These are phyloP conservation scores for Hypoxylon fragiforme DNA, from an alignment of 495 filamentous ascomycete genomes.

Conservation along the genomic window DNA sequence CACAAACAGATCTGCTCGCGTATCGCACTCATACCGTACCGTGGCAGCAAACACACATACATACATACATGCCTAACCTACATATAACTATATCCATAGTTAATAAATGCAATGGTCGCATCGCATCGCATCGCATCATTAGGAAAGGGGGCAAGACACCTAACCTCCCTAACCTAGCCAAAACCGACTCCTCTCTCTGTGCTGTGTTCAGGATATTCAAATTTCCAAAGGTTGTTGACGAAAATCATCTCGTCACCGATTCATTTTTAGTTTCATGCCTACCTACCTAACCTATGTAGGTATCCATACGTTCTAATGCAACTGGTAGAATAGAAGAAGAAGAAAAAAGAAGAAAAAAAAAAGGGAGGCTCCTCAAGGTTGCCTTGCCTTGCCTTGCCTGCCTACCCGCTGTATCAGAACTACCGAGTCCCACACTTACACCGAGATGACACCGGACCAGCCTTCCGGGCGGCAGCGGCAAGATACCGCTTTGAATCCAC, in stretches of 20 bases:
- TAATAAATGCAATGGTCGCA: not conserved
- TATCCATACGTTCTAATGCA: no score
- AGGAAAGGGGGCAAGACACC: no score
- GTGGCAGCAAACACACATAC: no score
- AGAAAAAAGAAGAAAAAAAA: no score
- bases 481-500: not conserved
- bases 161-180: not conserved
- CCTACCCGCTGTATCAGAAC: conserved; percentile 4
- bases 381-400: no score
- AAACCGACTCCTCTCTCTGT: no score
- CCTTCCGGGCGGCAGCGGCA: conserved; percentile 21
- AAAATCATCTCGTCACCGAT: conserved; percentile 11
- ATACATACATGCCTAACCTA: not conserved
- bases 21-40: not conserved
- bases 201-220: no score
- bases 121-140: not conserved
- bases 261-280: not conserved
- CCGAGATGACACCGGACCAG: conserved; percentile 29
- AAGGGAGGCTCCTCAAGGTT: no score
- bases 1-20: conserved; percentile 1
- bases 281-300: no score
- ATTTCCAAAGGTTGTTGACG: no score
- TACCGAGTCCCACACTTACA: conserved; percentile 33
- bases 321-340: no score
- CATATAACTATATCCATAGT: not conserved